These are phyloP conservation scores for Termitomyces sp. DNA, from an alignment of 768 basidiomycete species.

Conservation along the genomic window DNA sequence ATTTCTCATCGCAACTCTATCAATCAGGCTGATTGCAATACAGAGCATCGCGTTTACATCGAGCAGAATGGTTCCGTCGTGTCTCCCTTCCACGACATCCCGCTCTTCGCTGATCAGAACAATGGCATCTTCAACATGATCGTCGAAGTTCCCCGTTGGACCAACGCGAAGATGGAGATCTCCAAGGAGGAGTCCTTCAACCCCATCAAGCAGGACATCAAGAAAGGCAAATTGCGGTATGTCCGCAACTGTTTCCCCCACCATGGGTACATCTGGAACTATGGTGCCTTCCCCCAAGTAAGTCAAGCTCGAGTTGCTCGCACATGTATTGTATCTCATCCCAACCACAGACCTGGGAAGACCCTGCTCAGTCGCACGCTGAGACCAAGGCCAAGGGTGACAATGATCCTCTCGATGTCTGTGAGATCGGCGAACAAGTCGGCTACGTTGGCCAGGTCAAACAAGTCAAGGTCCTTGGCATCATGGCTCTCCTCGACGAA, in stretches of 20 bases:
- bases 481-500: conserved; percentile 99
- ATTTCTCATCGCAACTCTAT: conserved; percentile 9
- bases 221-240: conserved; percentile 92
- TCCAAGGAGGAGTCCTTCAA: conserved; percentile 98
- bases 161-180: conserved; percentile 99
- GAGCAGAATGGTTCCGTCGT: conserved; percentile 84
- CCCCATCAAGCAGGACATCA: conserved; percentile 99
- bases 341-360: conserved; percentile 87
- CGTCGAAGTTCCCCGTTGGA: conserved; percentile 98
- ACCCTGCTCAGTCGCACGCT: conserved; percentile 77
- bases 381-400: conserved; percentile 99
- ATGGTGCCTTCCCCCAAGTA: conserved; percentile 98
- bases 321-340: conserved; percentile 1
- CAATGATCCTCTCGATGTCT: conserved; percentile 99
- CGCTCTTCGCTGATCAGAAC: conserved; percentile 94
- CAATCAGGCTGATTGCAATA: conserved; percentile 14
- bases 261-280: conserved; percentile 99
- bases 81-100: conserved; percentile 93
- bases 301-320: conserved; percentile 13
- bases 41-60: conserved; percentile 94
- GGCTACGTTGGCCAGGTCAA: conserved; percentile 97
- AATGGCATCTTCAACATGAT: conserved; percentile 98
- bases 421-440: conserved; percentile 98
- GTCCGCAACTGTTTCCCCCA: conserved; percentile 99
- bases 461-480: conserved; percentile 99